Percentiles rank a stretch among this genome's conserved stretches.
Evolutionary conservation across 768 basidiomycete species (phyloP).

Genomic region (Clitopilus hobsonii): DNA sequence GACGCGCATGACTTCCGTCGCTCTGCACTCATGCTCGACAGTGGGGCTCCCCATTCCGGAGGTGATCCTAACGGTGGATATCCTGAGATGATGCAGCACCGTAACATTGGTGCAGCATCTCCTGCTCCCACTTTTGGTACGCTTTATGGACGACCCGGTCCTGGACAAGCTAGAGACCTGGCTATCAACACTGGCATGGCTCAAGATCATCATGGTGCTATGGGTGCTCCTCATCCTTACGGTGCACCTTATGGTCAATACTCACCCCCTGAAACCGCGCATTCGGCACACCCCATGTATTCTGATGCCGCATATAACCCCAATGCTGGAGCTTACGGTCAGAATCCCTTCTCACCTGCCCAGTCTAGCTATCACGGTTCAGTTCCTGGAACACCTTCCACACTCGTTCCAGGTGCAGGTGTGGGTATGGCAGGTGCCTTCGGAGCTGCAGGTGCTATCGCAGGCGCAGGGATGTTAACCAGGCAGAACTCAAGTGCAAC

Average conservation of each 20-base stretch:
- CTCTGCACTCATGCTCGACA: conserved; percentile 57
- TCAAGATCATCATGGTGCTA: conserved; percentile 12
- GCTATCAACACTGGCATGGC: conserved; percentile 8
- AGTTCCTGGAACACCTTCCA: not conserved
- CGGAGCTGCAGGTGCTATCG: not conserved
- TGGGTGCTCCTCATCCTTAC: conserved; percentile 15
- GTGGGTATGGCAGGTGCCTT: not conserved
- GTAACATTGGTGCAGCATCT: conserved; percentile 12
- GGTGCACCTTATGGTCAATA: conserved; percentile 17
- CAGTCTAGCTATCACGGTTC: conserved; percentile 17
- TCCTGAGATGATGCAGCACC: conserved; percentile 35
- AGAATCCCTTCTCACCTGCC: conserved; percentile 30
- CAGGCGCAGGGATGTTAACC: not conserved
- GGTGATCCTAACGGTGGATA: conserved; percentile 35
- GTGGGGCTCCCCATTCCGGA: conserved; percentile 28
- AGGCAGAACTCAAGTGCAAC: conserved; percentile 3
- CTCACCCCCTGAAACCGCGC: conserved; percentile 16
- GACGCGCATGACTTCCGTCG: conserved; percentile 56
- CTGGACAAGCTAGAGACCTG: not conserved
- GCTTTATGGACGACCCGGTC: conserved; percentile 24
- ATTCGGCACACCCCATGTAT: conserved; percentile 33
- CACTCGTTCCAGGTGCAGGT: conserved; percentile 13
- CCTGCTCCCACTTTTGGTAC: conserved; percentile 28
- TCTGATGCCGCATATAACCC: conserved; percentile 15
- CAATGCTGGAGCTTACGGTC: conserved; percentile 18